These are phyloP conservation scores for Lichenothelia convexa DNA, from an alignment of 495 filamentous ascomycete genomes.

Conservation along the genomic window DNA sequence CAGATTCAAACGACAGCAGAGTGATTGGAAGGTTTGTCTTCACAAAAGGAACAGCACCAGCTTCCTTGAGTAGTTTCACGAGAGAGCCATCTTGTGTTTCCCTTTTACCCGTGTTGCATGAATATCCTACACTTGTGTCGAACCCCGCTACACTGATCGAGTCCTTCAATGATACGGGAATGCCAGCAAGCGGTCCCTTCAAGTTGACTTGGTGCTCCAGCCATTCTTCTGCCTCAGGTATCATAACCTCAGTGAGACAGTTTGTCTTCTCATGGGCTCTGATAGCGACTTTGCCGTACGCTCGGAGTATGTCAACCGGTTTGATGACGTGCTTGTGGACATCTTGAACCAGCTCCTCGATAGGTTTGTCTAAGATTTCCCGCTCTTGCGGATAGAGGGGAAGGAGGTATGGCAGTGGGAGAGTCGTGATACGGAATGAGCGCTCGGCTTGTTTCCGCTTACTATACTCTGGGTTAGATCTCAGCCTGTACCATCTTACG, in stretches of 20 bases:
- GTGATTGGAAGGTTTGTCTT: slow-evolving; percentile 93
- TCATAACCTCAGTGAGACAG: slow-evolving; percentile 77
- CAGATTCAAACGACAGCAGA: slow-evolving; percentile 77
- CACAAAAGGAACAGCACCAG: slow-evolving; percentile 88
- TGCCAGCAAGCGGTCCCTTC: slow-evolving; percentile 70
- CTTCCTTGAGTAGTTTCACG: slow-evolving; percentile 66
- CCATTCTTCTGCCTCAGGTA: slow-evolving; percentile 69
- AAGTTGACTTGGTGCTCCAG: slow-evolving; percentile 46
- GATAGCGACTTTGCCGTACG: slow-evolving; percentile 81
- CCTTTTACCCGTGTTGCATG: slow-evolving; percentile 48
- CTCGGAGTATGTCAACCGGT: slow-evolving; percentile 56
- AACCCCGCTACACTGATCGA: slow-evolving; percentile 72
- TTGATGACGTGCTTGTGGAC: slow-evolving; percentile 49
- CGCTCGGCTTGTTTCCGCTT: slow-evolving; percentile 65
- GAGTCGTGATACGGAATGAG: slow-evolving; percentile 41
- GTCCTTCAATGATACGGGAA: slow-evolving; percentile 82
- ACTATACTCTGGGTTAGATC: slow-evolving; percentile 36
- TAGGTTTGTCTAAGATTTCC: slow-evolving; percentile 49
- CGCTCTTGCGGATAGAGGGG: slow-evolving; percentile 42
- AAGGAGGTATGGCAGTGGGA: slow-evolving; percentile 45
- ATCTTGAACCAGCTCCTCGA: slow-evolving; percentile 57
- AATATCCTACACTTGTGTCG: slow-evolving; percentile 73
- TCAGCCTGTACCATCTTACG: neutral
- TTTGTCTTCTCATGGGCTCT: slow-evolving; percentile 78
- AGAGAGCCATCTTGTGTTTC: slow-evolving; percentile 49